phyloP scores from a whole-genome alignment of 495 filamentous ascomycete genomes.

The Podospora pseudoanserina region DNA sequence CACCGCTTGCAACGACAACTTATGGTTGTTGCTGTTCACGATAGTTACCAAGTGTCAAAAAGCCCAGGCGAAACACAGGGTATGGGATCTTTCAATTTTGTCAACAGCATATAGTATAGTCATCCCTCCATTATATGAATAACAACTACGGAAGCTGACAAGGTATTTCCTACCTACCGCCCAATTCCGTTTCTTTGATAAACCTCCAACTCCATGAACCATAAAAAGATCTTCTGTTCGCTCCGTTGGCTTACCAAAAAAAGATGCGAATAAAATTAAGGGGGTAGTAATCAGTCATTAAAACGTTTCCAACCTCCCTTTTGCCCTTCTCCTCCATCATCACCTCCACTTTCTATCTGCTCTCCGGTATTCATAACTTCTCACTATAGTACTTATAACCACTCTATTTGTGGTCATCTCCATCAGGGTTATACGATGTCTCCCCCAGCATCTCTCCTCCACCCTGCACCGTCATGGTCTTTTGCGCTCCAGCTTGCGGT shows the following conservation, averaged over 20 bases:
- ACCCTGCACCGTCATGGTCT: conserved; percentile 39
- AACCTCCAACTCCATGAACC: neutral
- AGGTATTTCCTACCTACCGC: neutral
- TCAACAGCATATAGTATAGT: neutral
- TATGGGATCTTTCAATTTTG: too few relatives aligned
- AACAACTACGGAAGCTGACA: neutral
- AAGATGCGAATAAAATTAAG: neutral
- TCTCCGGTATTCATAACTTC: neutral
- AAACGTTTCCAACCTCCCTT: neutral
- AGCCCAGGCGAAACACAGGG: too few relatives aligned
- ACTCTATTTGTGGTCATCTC: conserved; percentile 35
- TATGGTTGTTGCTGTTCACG: too few relatives aligned
- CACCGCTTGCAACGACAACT: too few relatives aligned
- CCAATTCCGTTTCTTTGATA: neutral
- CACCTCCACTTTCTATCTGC: neutral
- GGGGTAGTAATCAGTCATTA: neutral
- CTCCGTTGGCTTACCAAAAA: neutral
- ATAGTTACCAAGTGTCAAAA: too few relatives aligned
- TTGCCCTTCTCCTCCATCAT: neutral
- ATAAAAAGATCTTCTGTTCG: neutral
- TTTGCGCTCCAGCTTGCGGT: conserved; percentile 45
- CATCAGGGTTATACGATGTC: conserved; percentile 65
- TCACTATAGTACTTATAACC: too few relatives aligned
- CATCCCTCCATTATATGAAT: neutral
- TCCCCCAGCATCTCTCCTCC: conserved; percentile 55